Conservation (phyloP, 202 grass and related monocot genomes). For the Cymbopogon flexuosus region DNA sequence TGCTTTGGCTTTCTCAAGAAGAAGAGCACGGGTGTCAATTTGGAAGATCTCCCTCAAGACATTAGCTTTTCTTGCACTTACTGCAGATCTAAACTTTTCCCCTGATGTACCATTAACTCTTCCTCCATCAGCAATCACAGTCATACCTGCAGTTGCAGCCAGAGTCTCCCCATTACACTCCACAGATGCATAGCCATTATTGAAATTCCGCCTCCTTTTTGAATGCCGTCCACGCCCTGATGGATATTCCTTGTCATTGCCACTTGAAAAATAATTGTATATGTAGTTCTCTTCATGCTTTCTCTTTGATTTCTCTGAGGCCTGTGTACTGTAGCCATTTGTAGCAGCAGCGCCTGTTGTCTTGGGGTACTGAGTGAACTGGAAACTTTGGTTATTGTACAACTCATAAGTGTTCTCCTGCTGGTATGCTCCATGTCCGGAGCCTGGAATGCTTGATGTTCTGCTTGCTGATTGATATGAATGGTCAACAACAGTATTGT, state of each 20-base stretch:
- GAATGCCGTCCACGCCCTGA: constrained; percentile 52
- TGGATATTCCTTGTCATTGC: constrained; percentile 52
- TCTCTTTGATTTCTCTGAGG: constrained; percentile 38
- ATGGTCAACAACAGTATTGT: constrained; percentile 42
- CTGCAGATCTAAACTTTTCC: constrained; percentile 53
- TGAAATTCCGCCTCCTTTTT: constrained; percentile 57
- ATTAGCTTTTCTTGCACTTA: constrained; percentile 61
- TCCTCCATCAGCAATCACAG: constrained; percentile 42
- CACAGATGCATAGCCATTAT: constrained; percentile 30
- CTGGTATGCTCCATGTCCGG: constrained; percentile 49
- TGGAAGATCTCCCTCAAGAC: constrained; percentile 75
- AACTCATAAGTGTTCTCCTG: constrained; percentile 61
- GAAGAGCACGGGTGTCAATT: constrained; percentile 55
- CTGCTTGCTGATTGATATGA: constrained; percentile 45
- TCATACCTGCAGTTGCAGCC: constrained; percentile 26
- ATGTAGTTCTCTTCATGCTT: constrained; percentile 51
- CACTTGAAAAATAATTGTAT: constrained; percentile 46
- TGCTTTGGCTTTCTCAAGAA: constrained; percentile 71
- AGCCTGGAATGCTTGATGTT: constrained; percentile 49
- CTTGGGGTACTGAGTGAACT: constrained; percentile 60
- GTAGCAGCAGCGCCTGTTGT: constrained; percentile 24
- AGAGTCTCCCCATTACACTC: constrained; percentile 28
- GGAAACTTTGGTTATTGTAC: constrained; percentile 61
- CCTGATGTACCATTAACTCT: constrained; percentile 53
- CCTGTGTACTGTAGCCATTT: constrained; percentile 44